A percentile compares a stretch with the other conserved stretches of the same genome.
phyloP scores from a whole-genome alignment of 2,329 filamentous ascomycete species.

The Neofusicoccum laricinum region DNA sequence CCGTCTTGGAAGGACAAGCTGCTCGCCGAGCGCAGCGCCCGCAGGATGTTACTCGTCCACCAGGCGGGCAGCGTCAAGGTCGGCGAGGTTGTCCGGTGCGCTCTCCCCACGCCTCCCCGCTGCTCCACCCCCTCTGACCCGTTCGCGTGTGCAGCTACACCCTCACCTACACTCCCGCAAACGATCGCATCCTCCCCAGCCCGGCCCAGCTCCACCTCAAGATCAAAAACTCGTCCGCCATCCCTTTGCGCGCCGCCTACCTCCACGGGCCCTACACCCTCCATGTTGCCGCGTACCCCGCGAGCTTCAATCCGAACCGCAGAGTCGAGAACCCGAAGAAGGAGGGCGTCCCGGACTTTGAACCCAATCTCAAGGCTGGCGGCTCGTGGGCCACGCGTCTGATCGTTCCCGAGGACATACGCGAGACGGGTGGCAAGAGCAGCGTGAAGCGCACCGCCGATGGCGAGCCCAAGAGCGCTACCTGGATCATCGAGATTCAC shows the following conservation, averaged over 20 bases:
- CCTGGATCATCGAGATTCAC: constrained; percentile 87
- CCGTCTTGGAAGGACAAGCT: constrained; percentile 33
- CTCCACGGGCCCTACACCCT: constrained; percentile 94
- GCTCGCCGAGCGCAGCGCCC: constrained; percentile 28
- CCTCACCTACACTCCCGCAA: constrained; percentile 84
- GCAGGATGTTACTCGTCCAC: constrained; percentile 79
- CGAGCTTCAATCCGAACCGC: constrained; percentile 76
- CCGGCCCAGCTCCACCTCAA: constrained; percentile 78
- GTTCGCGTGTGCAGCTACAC: constrained; percentile 55
- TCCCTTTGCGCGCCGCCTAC: constrained; percentile 89
- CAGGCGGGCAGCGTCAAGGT: constrained; percentile 90
- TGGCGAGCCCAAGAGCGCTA: constrained; percentile 56
- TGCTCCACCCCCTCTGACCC: background rate
- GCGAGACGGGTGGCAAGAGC: constrained; percentile 57
- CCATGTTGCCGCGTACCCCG: constrained; percentile 80
- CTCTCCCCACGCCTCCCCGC: background rate
- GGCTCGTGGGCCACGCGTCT: constrained; percentile 81
- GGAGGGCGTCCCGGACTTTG: constrained; percentile 83
- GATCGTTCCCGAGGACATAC: constrained; percentile 73
- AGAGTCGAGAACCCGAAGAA: constrained; percentile 68
- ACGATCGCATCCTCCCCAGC: constrained; percentile 85
- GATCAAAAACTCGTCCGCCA: constrained; percentile 87
- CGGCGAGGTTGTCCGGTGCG: constrained; percentile 84
- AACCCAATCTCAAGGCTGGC: constrained; percentile 94
- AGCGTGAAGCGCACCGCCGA: constrained; percentile 33